These are phyloP conservation scores for Myriosclerotinia curreyana DNA, from an alignment of 2,329 filamentous ascomycete species.

Conservation along the genomic window DNA sequence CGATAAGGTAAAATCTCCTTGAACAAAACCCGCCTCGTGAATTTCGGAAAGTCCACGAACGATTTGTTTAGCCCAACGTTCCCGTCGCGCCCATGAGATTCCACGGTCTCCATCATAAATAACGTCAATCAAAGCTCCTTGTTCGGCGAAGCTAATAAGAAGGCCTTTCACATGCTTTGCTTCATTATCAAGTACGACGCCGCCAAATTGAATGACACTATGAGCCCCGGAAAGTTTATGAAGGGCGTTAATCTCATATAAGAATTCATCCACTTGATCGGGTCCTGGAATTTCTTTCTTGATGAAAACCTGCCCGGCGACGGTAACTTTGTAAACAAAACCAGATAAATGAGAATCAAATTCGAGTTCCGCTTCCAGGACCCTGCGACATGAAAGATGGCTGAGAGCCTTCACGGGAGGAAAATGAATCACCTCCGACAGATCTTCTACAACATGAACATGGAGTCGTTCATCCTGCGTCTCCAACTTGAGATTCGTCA, in stretches of 20 bases:
- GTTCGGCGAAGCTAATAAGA: slow-evolving; percentile 81
- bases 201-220: slow-evolving; percentile 82
- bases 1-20: slow-evolving; percentile 94
- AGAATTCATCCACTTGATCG: slow-evolving; percentile 91
- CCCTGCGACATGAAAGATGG: slow-evolving; percentile 64
- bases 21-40: slow-evolving; percentile 93
- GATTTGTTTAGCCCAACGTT: slow-evolving; percentile 89
- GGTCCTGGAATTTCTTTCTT: slow-evolving; percentile 98
- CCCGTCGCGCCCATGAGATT: slow-evolving; percentile 66
- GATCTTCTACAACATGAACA: slow-evolving; percentile 96
- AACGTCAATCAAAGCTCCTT: slow-evolving; percentile 85
- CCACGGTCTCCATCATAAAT: slow-evolving; percentile 72
- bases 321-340: slow-evolving; percentile 90
- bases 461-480: slow-evolving; percentile 85
- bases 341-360: slow-evolving; percentile 95
- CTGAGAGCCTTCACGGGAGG: slow-evolving; percentile 70
- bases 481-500: slow-evolving; percentile 92
- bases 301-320: slow-evolving; percentile 69
- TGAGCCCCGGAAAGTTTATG: slow-evolving; percentile 68
- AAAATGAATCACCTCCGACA: slow-evolving; percentile 82
- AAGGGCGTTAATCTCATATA: slow-evolving; percentile 97
- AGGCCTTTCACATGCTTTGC: slow-evolving; percentile 77
- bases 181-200: slow-evolving; percentile 79
- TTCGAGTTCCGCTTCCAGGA: slow-evolving; percentile 69
- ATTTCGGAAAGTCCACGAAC: slow-evolving; percentile 86